Conservation (phyloP, 2,329 filamentous ascomycete genomes). For the Sclerotinia trifoliorum region DNA sequence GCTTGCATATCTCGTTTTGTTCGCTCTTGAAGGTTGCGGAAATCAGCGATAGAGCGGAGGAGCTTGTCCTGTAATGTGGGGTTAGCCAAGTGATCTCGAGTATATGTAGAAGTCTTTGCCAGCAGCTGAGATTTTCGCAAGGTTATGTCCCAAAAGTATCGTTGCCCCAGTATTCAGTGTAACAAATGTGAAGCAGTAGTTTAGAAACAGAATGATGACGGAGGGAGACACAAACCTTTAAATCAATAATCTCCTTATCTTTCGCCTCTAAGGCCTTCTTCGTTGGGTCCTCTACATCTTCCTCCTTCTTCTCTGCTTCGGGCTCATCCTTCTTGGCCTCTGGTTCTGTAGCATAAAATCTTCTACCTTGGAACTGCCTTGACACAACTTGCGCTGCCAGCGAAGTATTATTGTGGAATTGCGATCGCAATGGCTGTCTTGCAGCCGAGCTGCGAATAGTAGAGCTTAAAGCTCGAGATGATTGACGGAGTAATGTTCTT, state of each 20-base stretch:
- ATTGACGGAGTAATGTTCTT: slow-evolving; percentile 50
- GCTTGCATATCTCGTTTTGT: slow-evolving; percentile 85
- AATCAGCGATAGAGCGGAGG: slow-evolving; percentile 90
- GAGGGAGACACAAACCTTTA: slow-evolving; percentile 68
- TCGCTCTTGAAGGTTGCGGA: slow-evolving; percentile 95
- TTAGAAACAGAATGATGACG: neutral
- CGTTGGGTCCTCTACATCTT: slow-evolving; percentile 48
- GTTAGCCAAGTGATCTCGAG: slow-evolving; percentile 19
- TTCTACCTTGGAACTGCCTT: slow-evolving; percentile 25
- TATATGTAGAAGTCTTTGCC: slow-evolving; percentile 7
- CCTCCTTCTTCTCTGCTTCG: slow-evolving; percentile 41
- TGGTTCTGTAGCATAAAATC: slow-evolving; percentile 44
- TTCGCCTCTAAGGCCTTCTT: slow-evolving; percentile 70
- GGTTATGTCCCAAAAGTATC: neutral
- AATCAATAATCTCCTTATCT: slow-evolving; percentile 70
- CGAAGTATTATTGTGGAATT: slow-evolving; percentile 24
- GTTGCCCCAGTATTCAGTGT: no score
- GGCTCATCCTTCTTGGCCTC: slow-evolving; percentile 46
- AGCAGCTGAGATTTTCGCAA: neutral
- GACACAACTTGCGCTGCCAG: slow-evolving; percentile 17
- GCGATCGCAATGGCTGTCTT: slow-evolving; percentile 27
- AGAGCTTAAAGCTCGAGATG: slow-evolving; percentile 43
- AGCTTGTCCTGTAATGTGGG: slow-evolving; percentile 75
- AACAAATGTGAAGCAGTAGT: neutral
- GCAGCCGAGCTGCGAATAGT: slow-evolving; percentile 33